Base-by-base conservation (phyloP, 2,329 filamentous ascomycete species). In the Juglanconis juglandina region DNA sequence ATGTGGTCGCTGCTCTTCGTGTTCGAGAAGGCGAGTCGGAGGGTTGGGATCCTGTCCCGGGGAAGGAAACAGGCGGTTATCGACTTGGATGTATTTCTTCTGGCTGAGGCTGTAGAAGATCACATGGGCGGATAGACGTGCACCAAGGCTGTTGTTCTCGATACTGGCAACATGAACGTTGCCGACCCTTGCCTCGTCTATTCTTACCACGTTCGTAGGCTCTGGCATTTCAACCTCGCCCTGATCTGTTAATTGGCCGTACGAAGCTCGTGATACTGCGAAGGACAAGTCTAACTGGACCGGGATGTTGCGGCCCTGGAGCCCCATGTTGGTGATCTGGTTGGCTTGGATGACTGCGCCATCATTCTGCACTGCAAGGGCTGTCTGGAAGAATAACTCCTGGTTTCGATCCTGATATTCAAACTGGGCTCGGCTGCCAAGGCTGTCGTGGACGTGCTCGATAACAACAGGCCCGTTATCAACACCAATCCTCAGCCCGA, bases 181-280 rank as follows among this genome's bases (percentile, higher is more conserved):
- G 2, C 14, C 47, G 13, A 32, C 37, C 13, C 42, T 52, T 24
- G 41, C 24, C 8, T 7, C 30, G 7, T 49, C 2, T 30, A 9
- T 2, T 10, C 7, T 32, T 10, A 63, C 17, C 5, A 11, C 24
- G 17, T 67, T 67, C 6, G 48, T 10, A 39, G 56, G 57, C 10
- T 37, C 33, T 3, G 66, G 66, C 41, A 67, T 62, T 0, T 46
- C 39, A 4, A 67, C 60, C 7, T 48, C 64, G 24, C 66, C 65
- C 30, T 64, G 56, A 24, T 67, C 66, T 1, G 66, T 67, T 10
- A 67, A 61, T 17, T 67, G 66, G 0, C 65, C 66, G 35, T 67
- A 67, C 5, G 65, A 66, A 8, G 66, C 66, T 14, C 66, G 58
- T 3, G 66, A 64, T 2, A 67, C 64, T 37, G 65, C 64, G 3